phyloP scores from a whole-genome alignment of 2,329 filamentous ascomycete species.

The Neofusicoccum parvum region DNA sequence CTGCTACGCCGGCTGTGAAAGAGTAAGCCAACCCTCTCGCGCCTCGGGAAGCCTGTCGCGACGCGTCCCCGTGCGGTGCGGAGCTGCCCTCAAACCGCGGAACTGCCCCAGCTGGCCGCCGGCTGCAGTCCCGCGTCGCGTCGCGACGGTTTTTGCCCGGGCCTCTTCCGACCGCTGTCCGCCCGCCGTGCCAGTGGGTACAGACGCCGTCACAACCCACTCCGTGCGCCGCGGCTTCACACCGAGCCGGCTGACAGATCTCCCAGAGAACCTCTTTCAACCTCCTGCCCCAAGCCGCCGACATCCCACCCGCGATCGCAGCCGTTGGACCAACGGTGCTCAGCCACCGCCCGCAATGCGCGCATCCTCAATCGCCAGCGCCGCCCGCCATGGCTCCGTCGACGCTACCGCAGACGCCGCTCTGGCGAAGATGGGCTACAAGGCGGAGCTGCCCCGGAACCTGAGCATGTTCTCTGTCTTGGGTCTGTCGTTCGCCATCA shows the following conservation, averaged over 20 bases:
- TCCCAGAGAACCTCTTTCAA: background rate
- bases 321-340: background rate
- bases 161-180: slow-evolving; percentile 1
- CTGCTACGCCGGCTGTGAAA: background rate
- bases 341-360: slow-evolving; percentile 19
- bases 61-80: background rate
- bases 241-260: background rate
- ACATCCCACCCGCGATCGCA: background rate
- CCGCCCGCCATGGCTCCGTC: slow-evolving; percentile 18
- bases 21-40: background rate
- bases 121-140: too few species aligned
- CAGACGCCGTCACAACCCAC: background rate
- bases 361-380: slow-evolving; percentile 1
- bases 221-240: background rate
- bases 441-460: slow-evolving; percentile 65
- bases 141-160: background rate
- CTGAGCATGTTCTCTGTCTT: slow-evolving; percentile 71
- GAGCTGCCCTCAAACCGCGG: too few species aligned
- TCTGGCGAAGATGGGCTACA: slow-evolving; percentile 69
- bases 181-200: background rate
- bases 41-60: background rate
- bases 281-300: background rate
- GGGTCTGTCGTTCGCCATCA: slow-evolving; percentile 71
- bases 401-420: slow-evolving; percentile 55
- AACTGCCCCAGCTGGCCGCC: too few species aligned